Percentiles rank a stretch among this genome's conserved stretches.
Evolutionary conservation across 495 filamentous ascomycete genomes (phyloP).

Genomic region (Hypoxylon crocopeplum): DNA sequence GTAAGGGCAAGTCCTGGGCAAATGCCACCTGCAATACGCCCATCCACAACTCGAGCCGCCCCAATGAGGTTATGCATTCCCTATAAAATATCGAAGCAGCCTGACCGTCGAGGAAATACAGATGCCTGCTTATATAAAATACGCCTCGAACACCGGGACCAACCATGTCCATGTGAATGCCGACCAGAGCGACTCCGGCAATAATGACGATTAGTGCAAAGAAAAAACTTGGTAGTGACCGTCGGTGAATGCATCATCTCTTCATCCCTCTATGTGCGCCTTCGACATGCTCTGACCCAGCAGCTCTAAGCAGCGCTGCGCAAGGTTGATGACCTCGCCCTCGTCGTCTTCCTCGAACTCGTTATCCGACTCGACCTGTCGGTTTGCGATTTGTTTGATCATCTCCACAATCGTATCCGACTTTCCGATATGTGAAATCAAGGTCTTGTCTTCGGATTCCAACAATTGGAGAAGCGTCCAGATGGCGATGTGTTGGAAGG

Average conservation of each 20-base stretch:
- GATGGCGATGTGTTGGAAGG: conserved; percentile 98
- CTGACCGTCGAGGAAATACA: conserved; percentile 34
- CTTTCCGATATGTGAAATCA: conserved; percentile 84
- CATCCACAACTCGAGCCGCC: conserved; percentile 34
- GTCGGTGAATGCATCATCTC: neutral
- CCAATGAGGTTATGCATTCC: conserved; percentile 45
- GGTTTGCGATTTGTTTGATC: conserved; percentile 89
- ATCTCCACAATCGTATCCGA: conserved; percentile 88
- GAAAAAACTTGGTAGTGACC: conserved; percentile 14
- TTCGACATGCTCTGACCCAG: conserved; percentile 67
- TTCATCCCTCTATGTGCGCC: conserved; percentile 63
- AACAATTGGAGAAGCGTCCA: conserved; percentile 96
- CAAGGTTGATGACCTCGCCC: conserved; percentile 90
- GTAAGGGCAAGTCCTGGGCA: conserved; percentile 11
- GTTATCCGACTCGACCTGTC: conserved; percentile 86
- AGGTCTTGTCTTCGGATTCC: conserved; percentile 87
- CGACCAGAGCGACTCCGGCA: conserved; percentile 18
- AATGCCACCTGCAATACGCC: conserved; percentile 35
- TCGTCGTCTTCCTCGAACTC: conserved; percentile 88
- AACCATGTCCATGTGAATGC: conserved; percentile 49
- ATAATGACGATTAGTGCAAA: conserved; percentile 19
- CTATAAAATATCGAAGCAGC: conserved; percentile 38
- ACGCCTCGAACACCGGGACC: conserved; percentile 45
- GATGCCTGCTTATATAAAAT: conserved; percentile 42
- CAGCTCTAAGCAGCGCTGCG: conserved; percentile 85